phyloP scores from a whole-genome alignment of 768 basidiomycete genomes.

The Pleurotus cornucopiae region DNA sequence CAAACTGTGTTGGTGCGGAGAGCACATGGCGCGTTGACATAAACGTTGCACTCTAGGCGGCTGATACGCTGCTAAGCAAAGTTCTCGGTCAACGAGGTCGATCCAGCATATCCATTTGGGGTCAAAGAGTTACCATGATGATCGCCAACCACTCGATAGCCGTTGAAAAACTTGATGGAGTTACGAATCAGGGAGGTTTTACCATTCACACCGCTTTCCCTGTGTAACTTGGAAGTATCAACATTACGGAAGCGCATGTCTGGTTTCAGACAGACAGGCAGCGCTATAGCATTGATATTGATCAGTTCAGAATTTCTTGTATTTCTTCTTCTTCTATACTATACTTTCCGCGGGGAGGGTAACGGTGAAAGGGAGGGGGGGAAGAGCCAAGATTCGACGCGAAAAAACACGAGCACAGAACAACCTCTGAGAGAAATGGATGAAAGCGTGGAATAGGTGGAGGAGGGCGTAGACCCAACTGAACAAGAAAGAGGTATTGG shows the following conservation, averaged over 20 bases:
- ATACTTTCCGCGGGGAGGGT: not conserved
- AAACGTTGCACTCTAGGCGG: too few species aligned
- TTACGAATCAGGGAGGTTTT: too few species aligned
- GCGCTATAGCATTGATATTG: not conserved
- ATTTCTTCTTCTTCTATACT: not conserved
- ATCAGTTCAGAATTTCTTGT: not conserved
- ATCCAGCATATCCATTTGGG: too few species aligned
- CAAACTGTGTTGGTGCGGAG: too few species aligned
- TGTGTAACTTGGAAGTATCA: not conserved
- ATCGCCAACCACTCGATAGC: too few species aligned
- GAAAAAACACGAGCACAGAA: not conserved
- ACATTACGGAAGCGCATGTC: not conserved
- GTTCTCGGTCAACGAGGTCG: too few species aligned
- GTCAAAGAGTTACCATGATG: too few species aligned
- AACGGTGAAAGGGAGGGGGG: not conserved
- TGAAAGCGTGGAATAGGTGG: not conserved
- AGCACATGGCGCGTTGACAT: too few species aligned
- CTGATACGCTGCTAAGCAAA: too few species aligned
- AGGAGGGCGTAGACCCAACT: not conserved
- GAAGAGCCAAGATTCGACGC: not conserved
- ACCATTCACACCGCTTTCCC: too few species aligned
- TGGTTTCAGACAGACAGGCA: not conserved
- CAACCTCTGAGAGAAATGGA: not conserved
- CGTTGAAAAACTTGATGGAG: too few species aligned
- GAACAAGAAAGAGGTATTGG: not conserved